Base-by-base conservation (phyloP, 176 grass and related monocot genomes). In the Zizania latifolia region DNA sequence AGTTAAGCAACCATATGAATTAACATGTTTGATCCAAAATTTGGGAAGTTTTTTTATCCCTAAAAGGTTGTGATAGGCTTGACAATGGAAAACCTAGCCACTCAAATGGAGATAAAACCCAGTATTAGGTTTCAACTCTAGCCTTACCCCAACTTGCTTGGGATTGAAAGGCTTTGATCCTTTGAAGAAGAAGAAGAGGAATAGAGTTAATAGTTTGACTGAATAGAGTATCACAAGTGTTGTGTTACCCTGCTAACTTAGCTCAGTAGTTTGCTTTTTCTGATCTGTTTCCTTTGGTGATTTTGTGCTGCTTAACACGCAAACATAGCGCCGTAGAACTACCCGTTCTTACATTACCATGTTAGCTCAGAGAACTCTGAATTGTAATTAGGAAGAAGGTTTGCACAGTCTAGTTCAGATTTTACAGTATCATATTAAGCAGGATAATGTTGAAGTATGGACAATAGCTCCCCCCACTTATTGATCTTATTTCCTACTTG, bases 261-360 rank as follows among this genome's bases (percentile, higher is more conserved):
- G 17, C 23, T 67, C 11, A 23, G 11, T 16, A 7, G 1, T 68
- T 35, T 68, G 8, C 56, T 62, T 59, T 59, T 59, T 24, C 15
- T 21, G 8, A 29, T 6, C 32, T 55, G 76, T 40, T 43, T 12
- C 35, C 11, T 6, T 45, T 51, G 17, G 28, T 45, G 11, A 7
- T 35, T 68, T 58, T 58, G n/a, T 35, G 46, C 50, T 14, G 28
- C 13, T n/a, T 15, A 60, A 70, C 26, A 45, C 4, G 77, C 12
- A 70, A 43, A 13, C 17, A 7, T 65, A 48, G 14, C 46, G 23
- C 11, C 16, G 23, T 58, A 32, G 32, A 24, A 41, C 34, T 16
- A 28, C 39, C 66, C 9, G 50, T 58, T 78, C 9, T 38, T 78
- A 14, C 56, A 32, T 15, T 81, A 75, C 69, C 10, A 4, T 75